phyloP scores from a whole-genome alignment of 306 rosid genomes.

The Cucumis hystrix region DNA sequence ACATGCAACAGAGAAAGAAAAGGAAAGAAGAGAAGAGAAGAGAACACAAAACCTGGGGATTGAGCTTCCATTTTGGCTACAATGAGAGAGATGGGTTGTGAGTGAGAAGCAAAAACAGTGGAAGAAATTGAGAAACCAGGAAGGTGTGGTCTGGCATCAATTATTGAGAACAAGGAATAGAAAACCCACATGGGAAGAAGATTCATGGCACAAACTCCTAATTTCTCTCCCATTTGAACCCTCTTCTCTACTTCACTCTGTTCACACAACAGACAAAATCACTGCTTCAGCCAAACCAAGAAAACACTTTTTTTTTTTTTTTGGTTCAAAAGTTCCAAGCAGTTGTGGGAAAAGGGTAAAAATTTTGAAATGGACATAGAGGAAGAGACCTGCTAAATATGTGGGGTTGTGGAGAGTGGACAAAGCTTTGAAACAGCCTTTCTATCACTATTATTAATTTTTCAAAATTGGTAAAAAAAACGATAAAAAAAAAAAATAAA shows the following conservation, averaged over 20 bases:
- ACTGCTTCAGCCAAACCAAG: conserved; percentile 44
- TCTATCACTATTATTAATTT: too few species aligned
- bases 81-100: conserved; percentile 25
- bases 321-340: background rate
- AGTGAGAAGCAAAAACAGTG: conserved; percentile 2
- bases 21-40: background rate
- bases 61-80: conserved; percentile 41
- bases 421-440: background rate
- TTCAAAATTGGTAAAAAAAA: too few species aligned
- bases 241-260: background rate
- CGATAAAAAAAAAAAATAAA: too few species aligned
- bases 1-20: background rate
- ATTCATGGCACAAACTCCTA: conserved; percentile 22
- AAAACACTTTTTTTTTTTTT: conserved; percentile 32
- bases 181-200: conserved; percentile 33
- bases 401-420: background rate
- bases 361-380: background rate
- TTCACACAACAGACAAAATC: conserved; percentile 29
- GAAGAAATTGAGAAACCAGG: conserved; percentile 20
- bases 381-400: background rate
- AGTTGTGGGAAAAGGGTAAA: background rate
- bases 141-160: conserved; percentile 22
- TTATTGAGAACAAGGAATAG: conserved; percentile 17
- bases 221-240: background rate
- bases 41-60: conserved; percentile 46